Conservation (phyloP, 768 basidiomycete species). For the Boletellus ananiceps region DNA sequence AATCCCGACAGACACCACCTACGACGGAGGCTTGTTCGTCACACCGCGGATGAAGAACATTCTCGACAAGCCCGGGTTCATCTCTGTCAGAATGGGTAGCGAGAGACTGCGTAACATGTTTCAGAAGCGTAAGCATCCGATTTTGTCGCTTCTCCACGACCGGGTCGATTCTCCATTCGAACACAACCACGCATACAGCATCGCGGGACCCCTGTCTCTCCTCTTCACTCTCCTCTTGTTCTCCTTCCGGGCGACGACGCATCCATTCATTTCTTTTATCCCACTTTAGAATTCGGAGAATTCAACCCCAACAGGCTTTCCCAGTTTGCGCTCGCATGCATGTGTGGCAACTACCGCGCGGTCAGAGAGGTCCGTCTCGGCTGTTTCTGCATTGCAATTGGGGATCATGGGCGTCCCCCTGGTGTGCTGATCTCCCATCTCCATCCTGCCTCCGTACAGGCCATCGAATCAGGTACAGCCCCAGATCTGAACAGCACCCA, state of each 20-base stretch:
- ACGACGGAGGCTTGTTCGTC: slow-evolving; percentile 23
- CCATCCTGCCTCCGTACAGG: slow-evolving; percentile 7
- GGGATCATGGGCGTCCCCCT: no score
- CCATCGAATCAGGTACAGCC: slow-evolving; percentile 25
- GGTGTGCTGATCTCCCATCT: no score
- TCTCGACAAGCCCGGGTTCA: slow-evolving; percentile 24
- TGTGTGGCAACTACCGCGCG: slow-evolving; percentile 17
- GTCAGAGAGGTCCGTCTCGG: slow-evolving; percentile 20
- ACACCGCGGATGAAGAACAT: slow-evolving; percentile 27
- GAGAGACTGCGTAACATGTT: slow-evolving; percentile 30
- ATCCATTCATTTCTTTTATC: no score
- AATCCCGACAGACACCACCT: slow-evolving; percentile 2
- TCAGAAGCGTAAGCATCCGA: slow-evolving; percentile 16
- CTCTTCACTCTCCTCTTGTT: background rate
- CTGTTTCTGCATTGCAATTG: no score
- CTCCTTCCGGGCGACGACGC: no score
- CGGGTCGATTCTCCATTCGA: background rate
- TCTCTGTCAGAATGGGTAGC: slow-evolving; percentile 20
- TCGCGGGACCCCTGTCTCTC: background rate
- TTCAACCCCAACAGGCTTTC: slow-evolving; percentile 20
- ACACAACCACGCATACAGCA: background rate
- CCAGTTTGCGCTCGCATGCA: slow-evolving; percentile 22
- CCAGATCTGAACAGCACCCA: slow-evolving; percentile 39
- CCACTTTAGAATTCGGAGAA: slow-evolving; percentile 14
- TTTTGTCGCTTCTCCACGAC: background rate